phyloP scores from a whole-genome alignment of 208 protist genomes.

The Spongospora subterranea region DNA sequence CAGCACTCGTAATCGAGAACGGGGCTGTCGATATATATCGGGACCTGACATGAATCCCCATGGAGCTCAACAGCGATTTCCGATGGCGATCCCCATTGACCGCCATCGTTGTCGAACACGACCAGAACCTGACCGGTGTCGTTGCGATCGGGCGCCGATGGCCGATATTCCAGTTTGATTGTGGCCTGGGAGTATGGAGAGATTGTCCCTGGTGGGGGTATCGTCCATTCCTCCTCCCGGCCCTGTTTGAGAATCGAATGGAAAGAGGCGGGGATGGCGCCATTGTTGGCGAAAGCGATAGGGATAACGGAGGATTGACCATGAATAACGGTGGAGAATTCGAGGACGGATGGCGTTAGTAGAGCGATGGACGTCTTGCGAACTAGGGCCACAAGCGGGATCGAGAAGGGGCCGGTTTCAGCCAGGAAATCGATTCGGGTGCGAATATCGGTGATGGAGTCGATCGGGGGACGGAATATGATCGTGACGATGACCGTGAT shows the following conservation, averaged over 20 bases:
- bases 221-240: background rate
- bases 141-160: background rate
- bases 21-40: too few species aligned
- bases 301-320: background rate
- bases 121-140: background rate
- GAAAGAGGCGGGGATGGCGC: background rate
- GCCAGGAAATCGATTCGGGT: background rate
- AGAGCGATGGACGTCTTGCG: background rate
- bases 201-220: background rate
- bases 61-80: too few species aligned
- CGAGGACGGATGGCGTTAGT: background rate
- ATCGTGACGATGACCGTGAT: background rate
- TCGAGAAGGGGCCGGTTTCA: background rate
- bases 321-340: background rate
- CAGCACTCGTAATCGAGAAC: too few species aligned
- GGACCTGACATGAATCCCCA: too few species aligned
- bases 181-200: background rate
- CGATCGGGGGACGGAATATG: background rate
- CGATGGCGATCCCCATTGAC: background rate
- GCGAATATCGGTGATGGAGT: background rate
- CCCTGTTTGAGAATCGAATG: background rate
- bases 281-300: background rate
- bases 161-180: background rate
- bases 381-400: background rate
- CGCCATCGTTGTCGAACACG: background rate